A percentile compares a stretch with the other conserved stretches of the same genome.
Conservation (phyloP, 176 grass and related monocot species). For the Miscanthus lutarioriparius region DNA sequence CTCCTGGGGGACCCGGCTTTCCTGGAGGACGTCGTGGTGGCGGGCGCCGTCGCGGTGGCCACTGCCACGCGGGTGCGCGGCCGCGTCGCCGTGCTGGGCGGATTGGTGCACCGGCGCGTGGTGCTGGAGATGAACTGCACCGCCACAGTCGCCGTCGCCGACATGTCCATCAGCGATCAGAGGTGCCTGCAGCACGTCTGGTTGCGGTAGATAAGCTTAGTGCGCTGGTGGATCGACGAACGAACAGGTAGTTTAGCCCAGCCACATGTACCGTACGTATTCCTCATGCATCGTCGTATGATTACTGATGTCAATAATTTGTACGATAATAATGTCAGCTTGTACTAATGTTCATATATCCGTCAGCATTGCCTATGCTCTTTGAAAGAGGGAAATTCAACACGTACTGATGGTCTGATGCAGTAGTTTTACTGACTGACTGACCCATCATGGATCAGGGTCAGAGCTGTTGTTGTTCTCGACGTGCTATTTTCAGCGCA, state of each 20-base stretch:
- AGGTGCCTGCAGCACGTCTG: constrained; percentile 50
- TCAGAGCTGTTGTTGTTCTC: background rate
- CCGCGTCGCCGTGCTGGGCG: constrained; percentile 49
- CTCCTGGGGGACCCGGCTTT: constrained; percentile 42
- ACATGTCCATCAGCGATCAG: constrained; percentile 53
- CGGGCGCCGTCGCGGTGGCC: constrained; percentile 41
- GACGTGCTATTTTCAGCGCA: background rate
- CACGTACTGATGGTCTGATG: background rate
- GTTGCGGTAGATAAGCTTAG: background rate
- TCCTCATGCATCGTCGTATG: background rate
- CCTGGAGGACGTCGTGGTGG: constrained; percentile 38
- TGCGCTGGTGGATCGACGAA: background rate
- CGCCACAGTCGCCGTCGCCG: constrained; percentile 27
- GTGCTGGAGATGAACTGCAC: constrained; percentile 72
- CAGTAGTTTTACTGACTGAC: background rate
- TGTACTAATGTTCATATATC: background rate
- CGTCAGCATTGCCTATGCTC: background rate
- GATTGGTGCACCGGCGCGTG: constrained; percentile 38
- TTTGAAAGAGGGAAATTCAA: background rate
- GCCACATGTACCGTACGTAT: no score
- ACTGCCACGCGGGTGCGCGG: constrained; percentile 61
- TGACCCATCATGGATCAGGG: background rate
- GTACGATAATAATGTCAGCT: background rate
- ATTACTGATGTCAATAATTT: background rate
- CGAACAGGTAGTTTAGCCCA: background rate